Evolutionary conservation across 768 basidiomycete species (phyloP).

Genomic region (Scleroderma citrinum): DNA sequence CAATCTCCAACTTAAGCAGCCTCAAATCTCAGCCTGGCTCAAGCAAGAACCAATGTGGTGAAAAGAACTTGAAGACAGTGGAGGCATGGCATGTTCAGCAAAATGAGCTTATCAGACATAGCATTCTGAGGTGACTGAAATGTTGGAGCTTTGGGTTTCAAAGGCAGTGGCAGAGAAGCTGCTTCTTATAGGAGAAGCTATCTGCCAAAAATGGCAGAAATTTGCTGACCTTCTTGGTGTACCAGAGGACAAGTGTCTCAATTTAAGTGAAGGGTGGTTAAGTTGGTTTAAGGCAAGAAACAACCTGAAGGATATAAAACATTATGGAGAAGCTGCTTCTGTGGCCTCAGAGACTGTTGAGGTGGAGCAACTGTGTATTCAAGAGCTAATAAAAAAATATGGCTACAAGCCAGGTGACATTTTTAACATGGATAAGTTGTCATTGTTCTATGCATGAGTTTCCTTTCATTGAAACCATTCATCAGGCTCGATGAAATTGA

Average conservation of each 20-base stretch:
- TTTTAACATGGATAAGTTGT: slow-evolving; percentile 35
- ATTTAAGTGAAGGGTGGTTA: slow-evolving; percentile 28
- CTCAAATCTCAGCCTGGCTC: slow-evolving; percentile 28
- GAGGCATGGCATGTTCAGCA: not conserved
- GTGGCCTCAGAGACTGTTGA: slow-evolving; percentile 17
- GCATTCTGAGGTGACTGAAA: slow-evolving; percentile 29
- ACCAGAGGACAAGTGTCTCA: slow-evolving; percentile 28
- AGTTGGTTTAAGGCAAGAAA: not conserved
- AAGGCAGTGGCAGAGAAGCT: slow-evolving; percentile 20
- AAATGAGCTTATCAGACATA: slow-evolving; percentile 15
- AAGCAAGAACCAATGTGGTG: slow-evolving; percentile 25
- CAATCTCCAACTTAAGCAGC: slow-evolving; percentile 30
- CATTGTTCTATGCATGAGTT: slow-evolving; percentile 30
- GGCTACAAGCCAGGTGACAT: slow-evolving; percentile 24
- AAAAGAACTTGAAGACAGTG: slow-evolving; percentile 8
- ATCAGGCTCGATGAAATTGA: not conserved
- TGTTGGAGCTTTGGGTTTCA: slow-evolving; percentile 31
- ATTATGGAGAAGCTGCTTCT: slow-evolving; percentile 33
- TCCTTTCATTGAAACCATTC: not conserved
- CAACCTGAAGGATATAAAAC: not conserved
- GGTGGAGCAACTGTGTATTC: slow-evolving; percentile 18
- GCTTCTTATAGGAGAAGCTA: slow-evolving; percentile 28
- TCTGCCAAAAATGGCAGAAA: slow-evolving; percentile 27
- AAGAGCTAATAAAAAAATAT: slow-evolving; percentile 22
- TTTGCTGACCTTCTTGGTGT: slow-evolving; percentile 31